Percentiles rank a stretch among this genome's conserved stretches.
Evolutionary conservation across 768 basidiomycete genomes (phyloP).

Genomic region (Trametes coccinea): DNA sequence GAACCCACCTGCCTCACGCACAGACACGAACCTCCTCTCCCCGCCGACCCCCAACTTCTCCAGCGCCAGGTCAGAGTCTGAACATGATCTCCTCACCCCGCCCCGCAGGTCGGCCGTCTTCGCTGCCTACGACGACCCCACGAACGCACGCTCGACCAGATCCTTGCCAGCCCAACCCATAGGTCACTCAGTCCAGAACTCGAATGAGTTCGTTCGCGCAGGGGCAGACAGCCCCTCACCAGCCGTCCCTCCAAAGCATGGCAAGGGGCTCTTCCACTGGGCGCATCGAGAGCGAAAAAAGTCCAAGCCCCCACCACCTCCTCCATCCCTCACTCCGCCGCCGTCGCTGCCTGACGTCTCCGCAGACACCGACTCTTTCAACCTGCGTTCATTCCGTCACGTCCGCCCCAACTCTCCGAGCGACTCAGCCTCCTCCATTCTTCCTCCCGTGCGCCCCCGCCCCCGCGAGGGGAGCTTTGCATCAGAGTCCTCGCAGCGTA

Average conservation of each 20-base stretch:
- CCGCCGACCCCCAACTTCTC: slow-evolving; percentile 34
- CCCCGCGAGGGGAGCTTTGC: slow-evolving; percentile 59
- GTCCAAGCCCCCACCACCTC: slow-evolving; percentile 37
- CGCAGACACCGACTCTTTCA: slow-evolving; percentile 51
- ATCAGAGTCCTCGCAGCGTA: slow-evolving; percentile 70
- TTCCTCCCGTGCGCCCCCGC: slow-evolving; percentile 35
- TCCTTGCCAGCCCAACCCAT: slow-evolving; percentile 54
- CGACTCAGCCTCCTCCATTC: slow-evolving; percentile 31
- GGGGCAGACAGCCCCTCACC: slow-evolving; percentile 8
- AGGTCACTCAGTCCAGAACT: slow-evolving; percentile 5
- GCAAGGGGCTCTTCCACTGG: slow-evolving; percentile 43
- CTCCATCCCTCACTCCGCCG: slow-evolving; percentile 19
- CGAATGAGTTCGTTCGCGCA: slow-evolving; percentile 13
- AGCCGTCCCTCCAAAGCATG: slow-evolving; percentile 32
- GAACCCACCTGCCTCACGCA: slow-evolving; percentile 30
- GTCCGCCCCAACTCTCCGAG: slow-evolving; percentile 49
- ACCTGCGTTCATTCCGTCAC: slow-evolving; percentile 74
- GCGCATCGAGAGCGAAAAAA: slow-evolving; percentile 44
- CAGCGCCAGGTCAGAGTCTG: slow-evolving; percentile 45
- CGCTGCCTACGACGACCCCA: slow-evolving; percentile 54
- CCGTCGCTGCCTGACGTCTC: slow-evolving; percentile 25
- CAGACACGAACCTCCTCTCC: slow-evolving; percentile 35
- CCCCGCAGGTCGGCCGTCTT: slow-evolving; percentile 68
- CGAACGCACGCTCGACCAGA: slow-evolving; percentile 55
- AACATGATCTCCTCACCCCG: slow-evolving; percentile 47